A percentile compares a stretch with the other conserved stretches of the same genome.
Conservation (phyloP, 2,329 filamentous ascomycete genomes). For the Aspergillus latus region DNA sequence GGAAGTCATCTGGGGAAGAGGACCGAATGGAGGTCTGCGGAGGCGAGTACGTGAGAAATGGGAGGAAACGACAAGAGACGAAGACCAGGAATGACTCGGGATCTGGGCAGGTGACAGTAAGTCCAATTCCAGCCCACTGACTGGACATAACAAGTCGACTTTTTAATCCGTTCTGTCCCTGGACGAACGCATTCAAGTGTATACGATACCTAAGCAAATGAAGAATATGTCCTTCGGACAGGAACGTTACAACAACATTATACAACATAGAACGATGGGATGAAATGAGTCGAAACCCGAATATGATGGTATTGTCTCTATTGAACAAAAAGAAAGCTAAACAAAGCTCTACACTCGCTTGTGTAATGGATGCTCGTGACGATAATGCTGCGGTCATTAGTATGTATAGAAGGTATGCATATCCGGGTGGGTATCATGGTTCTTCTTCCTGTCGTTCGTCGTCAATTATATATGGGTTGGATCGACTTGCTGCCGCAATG, state of each 20-base stretch:
- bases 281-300: neutral
- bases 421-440: neutral
- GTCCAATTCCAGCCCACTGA: conserved; percentile 14
- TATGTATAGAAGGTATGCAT: conserved; percentile 3
- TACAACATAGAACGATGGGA: neutral
- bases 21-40: conserved; percentile 41
- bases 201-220: conserved; percentile 6
- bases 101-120: conserved; percentile 8
- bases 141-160: conserved; percentile 4
- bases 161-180: neutral
- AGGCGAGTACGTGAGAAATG: conserved; percentile 42
- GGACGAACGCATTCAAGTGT: neutral
- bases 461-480: neutral
- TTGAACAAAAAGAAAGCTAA: conserved; percentile 9
- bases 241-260: neutral
- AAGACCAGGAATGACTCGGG: conserved; percentile 12
- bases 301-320: conserved; percentile 10
- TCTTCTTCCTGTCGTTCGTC: neutral
- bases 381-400: conserved; percentile 16
- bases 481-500: neutral
- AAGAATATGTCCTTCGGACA: neutral
- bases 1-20: conserved; percentile 44
- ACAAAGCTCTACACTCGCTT: conserved; percentile 19
- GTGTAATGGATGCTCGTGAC: conserved; percentile 13
- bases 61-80: conserved; percentile 29